phyloP scores from a whole-genome alignment of 345 rosid species.

The Eutrema heterophyllum region DNA sequence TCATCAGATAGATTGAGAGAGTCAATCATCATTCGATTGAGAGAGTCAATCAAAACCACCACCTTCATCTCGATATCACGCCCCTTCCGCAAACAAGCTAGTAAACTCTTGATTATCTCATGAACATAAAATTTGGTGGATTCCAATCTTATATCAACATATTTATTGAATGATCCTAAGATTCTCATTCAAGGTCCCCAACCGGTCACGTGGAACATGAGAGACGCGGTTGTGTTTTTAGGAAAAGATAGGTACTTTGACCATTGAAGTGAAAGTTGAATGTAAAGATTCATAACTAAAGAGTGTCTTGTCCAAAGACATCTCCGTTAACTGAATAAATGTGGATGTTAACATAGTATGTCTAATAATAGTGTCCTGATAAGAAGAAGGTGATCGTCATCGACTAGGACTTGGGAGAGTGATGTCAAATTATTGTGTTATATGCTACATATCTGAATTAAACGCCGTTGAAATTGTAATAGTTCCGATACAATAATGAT shows the following conservation, averaged over 20 bases:
- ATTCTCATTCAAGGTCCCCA: slow-evolving; percentile 4
- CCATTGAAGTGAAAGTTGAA: background rate
- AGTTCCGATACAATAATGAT: background rate
- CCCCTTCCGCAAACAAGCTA: too few relatives aligned
- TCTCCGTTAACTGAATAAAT: background rate
- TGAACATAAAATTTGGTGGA: too few relatives aligned
- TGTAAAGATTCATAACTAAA: background rate
- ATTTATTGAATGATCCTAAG: slow-evolving; percentile 1
- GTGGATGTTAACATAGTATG: background rate
- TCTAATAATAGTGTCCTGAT: background rate
- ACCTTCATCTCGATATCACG: too few relatives aligned
- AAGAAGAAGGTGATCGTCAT: background rate
- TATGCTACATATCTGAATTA: background rate
- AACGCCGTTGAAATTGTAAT: background rate
- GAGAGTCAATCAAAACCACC: too few relatives aligned
- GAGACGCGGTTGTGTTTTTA: background rate
- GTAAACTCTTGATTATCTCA: too few relatives aligned
- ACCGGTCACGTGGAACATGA: slow-evolving; percentile 26
- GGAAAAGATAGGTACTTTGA: background rate
- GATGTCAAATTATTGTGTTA: background rate
- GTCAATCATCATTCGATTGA: too few relatives aligned
- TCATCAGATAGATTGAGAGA: too few relatives aligned
- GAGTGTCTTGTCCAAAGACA: background rate
- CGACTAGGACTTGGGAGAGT: background rate
- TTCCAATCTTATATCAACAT: too few relatives aligned